A percentile compares a stretch with the other conserved stretches of the same genome.
Evolutionary conservation across 2,329 filamentous ascomycete species (phyloP).

Genomic region (Xylariales sp.): DNA sequence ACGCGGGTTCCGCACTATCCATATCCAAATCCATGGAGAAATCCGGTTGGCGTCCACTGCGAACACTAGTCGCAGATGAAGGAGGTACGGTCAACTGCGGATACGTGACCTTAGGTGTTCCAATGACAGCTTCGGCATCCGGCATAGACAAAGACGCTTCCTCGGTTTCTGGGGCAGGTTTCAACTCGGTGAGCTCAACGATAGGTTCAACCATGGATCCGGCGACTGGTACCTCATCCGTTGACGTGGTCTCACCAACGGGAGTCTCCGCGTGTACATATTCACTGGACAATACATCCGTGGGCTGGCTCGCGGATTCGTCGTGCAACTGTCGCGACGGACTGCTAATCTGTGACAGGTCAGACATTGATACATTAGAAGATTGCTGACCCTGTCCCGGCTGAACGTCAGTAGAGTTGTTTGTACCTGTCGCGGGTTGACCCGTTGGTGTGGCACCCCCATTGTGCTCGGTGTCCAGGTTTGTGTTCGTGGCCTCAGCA

Average conservation of each 20-base stretch:
- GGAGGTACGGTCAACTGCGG: constrained; percentile 25
- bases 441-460: no score
- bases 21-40: constrained; percentile 33
- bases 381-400: constrained; percentile 15
- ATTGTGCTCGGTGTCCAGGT: neutral
- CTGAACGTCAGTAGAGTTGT: constrained; percentile 15
- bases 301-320: constrained; percentile 19
- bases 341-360: constrained; percentile 23
- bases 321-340: constrained; percentile 23
- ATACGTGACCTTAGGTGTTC: constrained; percentile 19
- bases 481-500: neutral
- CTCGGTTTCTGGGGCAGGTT: neutral
- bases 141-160: constrained; percentile 2
- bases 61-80: constrained; percentile 37
- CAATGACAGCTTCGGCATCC: constrained; percentile 7
- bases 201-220: no score
- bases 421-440: constrained; percentile 3
- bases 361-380: constrained; percentile 17
- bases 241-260: constrained; percentile 11
- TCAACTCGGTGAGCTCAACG: neutral
- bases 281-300: constrained; percentile 11
- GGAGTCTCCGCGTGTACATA: constrained; percentile 4
- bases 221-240: no score
- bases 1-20: constrained; percentile 22
- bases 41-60: constrained; percentile 47